Evolutionary conservation across 2,329 filamentous ascomycete genomes (phyloP), one percentile per base, ranked within the genome.

Genomic region (Tricladium varicosporioides): DNA sequence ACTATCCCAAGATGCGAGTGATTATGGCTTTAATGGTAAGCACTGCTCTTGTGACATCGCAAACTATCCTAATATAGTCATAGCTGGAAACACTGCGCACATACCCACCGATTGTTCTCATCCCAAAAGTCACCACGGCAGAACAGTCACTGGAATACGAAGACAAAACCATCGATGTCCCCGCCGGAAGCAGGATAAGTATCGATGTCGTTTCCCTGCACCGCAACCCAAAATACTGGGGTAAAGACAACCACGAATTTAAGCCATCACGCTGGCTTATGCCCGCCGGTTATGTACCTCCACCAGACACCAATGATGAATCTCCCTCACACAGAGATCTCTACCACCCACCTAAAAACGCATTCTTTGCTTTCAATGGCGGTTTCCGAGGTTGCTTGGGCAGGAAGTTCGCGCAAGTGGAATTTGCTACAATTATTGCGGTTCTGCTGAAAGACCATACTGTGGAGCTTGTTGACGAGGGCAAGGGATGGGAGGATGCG

Each of bases 91-190:
- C 79, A 43, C 74, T 85, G 15, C 78, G 82, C 19, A 63, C 83
- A n/a, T 71, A 82, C 15, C 78, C 80, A 2, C 80, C 81, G 0
- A 76, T 83, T 40, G 70, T 79, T 58, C 75, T 75, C 49, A 82
- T 85, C 45, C 80, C 81, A 11, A 86, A 86, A 66, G 63, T 60
- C 43, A 72, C 68, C 2, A 31, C 43, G 4, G 46, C 54, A 5
- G 32, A 19, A 11, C 50, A 55, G 32, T 60, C 60, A 0, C 19
- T 62, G 13, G 58, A 42, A 13, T 57, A 57, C 36, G 44, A 54
- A 3, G 16, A 45, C 9, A 46, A 55, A 40, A 48, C 54, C 2
- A 43, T 62, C 15, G 16, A 45, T 5, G 19, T 64, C 8, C 62
- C 62, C 22, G 27, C 60, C 7, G 19, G 47, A 19, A 60, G 54